Evolutionary conservation across 1,284 basidiomycete species (phyloP).

Genomic region (Xanthoconium separans): DNA sequence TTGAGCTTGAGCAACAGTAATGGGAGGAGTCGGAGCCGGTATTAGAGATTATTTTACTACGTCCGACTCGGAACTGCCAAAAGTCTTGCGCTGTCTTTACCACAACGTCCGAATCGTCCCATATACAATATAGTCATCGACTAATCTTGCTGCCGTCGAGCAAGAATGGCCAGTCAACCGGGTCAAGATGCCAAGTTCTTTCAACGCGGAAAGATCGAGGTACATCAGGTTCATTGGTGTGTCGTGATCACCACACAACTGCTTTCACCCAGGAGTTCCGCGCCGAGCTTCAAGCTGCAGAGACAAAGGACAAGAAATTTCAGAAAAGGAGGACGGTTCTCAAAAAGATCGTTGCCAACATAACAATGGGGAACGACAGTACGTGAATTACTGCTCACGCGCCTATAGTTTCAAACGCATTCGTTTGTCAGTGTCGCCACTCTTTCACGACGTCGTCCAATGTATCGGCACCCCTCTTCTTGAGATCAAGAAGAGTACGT

Average conservation of each 20-base stretch:
- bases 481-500: slow-evolving; percentile 98
- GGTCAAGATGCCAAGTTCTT: slow-evolving; percentile 91
- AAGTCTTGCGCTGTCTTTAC: neutral
- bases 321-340: slow-evolving; percentile 86
- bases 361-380: slow-evolving; percentile 96
- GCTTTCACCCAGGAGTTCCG: slow-evolving; percentile 66
- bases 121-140: slow-evolving; percentile 1
- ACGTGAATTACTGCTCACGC: slow-evolving; percentile 38
- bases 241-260: slow-evolving; percentile 13
- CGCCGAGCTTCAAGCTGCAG: slow-evolving; percentile 85
- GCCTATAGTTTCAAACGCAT: slow-evolving; percentile 13
- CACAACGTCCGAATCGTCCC: neutral
- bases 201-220: slow-evolving; percentile 89
- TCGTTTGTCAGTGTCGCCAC: slow-evolving; percentile 75
- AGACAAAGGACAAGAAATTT: slow-evolving; percentile 93
- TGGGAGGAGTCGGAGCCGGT: neutral
- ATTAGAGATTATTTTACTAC: neutral
- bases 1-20: neutral
- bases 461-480: slow-evolving; percentile 86
- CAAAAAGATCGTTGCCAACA: slow-evolving; percentile 95
- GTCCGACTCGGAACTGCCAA: neutral
- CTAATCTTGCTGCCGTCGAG: neutral
- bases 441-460: slow-evolving; percentile 88
- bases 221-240: slow-evolving; percentile 35
- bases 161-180: slow-evolving; percentile 54